These are phyloP conservation scores for Sisymbrium irio DNA, from an alignment of 345 rosid species.

Conservation along the genomic window DNA sequence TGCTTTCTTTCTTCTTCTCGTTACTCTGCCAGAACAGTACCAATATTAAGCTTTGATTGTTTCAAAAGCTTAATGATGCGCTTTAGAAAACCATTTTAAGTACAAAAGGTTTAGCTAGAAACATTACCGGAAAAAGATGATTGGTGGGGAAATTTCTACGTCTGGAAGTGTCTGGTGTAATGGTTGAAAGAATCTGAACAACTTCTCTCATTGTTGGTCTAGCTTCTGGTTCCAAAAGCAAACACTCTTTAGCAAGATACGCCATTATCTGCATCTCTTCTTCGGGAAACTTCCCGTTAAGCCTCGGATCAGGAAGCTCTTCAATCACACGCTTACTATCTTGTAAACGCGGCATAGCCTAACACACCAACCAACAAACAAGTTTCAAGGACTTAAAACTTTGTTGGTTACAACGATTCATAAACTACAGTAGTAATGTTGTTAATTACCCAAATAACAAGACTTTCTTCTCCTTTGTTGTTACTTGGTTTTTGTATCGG, in stretches of 20 bases:
- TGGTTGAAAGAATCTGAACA: slow-evolving; percentile 92
- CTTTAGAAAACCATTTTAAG: background rate
- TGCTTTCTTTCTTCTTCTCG: slow-evolving; percentile 27
- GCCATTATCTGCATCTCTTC: slow-evolving; percentile 96
- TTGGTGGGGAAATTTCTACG: slow-evolving; percentile 63
- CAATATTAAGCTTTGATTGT: background rate
- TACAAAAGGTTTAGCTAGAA: background rate
- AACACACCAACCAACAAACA: background rate
- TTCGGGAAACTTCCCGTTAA: slow-evolving; percentile 64
- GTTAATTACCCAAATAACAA: slow-evolving; percentile 77
- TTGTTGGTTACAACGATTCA: background rate
- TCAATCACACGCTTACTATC: slow-evolving; percentile 58
- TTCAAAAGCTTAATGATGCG: background rate
- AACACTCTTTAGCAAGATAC: slow-evolving; percentile 89
- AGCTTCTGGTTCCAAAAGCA: slow-evolving; percentile 82
- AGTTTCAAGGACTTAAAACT: background rate
- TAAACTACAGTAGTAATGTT: background rate
- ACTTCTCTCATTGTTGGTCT: slow-evolving; percentile 97
- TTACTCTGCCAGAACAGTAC: background rate
- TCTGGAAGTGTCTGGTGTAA: slow-evolving; percentile 66
- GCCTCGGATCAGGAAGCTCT: slow-evolving; percentile 82
- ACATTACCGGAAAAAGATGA: slow-evolving; percentile 61
- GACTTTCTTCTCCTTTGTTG: slow-evolving; percentile 87
- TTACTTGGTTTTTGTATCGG: slow-evolving; percentile 64
- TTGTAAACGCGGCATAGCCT: slow-evolving; percentile 86